Percentiles rank a stretch among this genome's conserved stretches.
phyloP scores from a whole-genome alignment of 805 yeast species.

The Spathaspora gorwiae region DNA sequence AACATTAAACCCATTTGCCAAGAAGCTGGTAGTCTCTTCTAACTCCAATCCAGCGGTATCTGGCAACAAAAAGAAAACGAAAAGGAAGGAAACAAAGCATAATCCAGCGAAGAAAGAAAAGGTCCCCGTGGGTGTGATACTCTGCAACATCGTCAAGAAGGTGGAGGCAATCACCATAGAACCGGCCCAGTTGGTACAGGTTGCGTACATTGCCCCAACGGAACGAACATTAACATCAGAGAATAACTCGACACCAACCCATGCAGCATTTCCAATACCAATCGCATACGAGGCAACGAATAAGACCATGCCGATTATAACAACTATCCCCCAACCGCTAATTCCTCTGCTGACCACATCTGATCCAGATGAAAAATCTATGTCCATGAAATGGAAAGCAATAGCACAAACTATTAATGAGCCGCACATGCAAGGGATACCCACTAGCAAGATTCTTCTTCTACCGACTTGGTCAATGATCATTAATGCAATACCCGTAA shows the following conservation, averaged over 20 bases:
- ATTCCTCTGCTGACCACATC: conserved; percentile 39
- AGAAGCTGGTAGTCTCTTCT: conserved; percentile 83
- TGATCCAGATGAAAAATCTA: conserved; percentile 48
- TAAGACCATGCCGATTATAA: conserved; percentile 78
- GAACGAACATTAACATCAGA: conserved; percentile 89
- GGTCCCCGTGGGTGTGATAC: conserved; percentile 92
- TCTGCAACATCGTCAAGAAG: conserved; percentile 88
- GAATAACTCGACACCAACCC: conserved; percentile 96
- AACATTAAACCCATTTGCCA: conserved; percentile 84
- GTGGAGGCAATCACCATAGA: conserved; percentile 87
- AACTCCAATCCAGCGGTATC: conserved; percentile 86
- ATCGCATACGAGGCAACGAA: conserved; percentile 88
- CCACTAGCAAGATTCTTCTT: conserved; percentile 68
- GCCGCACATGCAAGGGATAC: conserved; percentile 81
- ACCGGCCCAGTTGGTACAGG: conserved; percentile 95
- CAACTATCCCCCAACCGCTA: conserved; percentile 82
- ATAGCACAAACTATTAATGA: conserved; percentile 79
- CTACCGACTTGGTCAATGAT: conserved; percentile 88
- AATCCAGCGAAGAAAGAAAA: conserved; percentile 86
- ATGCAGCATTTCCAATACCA: conserved; percentile 96
- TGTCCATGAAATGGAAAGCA: conserved; percentile 82
- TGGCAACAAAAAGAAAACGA: conserved; percentile 83
- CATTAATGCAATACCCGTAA: conserved; percentile 80
- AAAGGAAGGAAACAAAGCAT: conserved; percentile 63
- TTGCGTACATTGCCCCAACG: conserved; percentile 83